phyloP scores from a whole-genome alignment of 148 eudicot genomes.

The Rhododendron ovatum region DNA sequence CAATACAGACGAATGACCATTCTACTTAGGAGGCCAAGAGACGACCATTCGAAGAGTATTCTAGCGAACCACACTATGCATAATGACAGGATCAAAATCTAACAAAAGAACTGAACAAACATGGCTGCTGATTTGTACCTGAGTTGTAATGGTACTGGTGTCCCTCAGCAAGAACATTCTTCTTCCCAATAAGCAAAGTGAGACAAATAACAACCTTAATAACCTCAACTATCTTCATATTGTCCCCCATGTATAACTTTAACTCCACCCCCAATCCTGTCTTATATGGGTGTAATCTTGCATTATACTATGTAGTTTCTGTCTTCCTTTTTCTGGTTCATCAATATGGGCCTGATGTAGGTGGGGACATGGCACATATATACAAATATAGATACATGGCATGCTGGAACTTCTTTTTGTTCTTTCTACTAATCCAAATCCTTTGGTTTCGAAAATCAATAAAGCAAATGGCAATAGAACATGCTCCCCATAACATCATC shows the following conservation, averaged over 20 bases:
- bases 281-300: not conserved
- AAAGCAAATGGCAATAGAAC: slow-evolving; percentile 7
- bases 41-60: not conserved
- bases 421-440: slow-evolving; percentile 3
- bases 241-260: not conserved
- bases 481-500: not conserved
- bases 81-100: not conserved
- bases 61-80: not conserved
- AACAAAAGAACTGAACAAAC: not conserved
- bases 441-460: not conserved
- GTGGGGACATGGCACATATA: not conserved
- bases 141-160: not conserved
- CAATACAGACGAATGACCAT: not conserved
- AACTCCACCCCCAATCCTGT: slow-evolving; percentile 1
- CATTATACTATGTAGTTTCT: not conserved
- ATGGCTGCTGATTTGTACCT: not conserved
- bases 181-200: not conserved
- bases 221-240: not conserved
- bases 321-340: not conserved
- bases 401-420: slow-evolving; percentile 10
- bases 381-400: not conserved
- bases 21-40: not conserved
- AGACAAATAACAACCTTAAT: slow-evolving; percentile 14
- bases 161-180: not conserved
- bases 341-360: not conserved